These are phyloP conservation scores for Zizania latifolia DNA, from an alignment of 176 grass and related monocot species.

Conservation along the genomic window DNA sequence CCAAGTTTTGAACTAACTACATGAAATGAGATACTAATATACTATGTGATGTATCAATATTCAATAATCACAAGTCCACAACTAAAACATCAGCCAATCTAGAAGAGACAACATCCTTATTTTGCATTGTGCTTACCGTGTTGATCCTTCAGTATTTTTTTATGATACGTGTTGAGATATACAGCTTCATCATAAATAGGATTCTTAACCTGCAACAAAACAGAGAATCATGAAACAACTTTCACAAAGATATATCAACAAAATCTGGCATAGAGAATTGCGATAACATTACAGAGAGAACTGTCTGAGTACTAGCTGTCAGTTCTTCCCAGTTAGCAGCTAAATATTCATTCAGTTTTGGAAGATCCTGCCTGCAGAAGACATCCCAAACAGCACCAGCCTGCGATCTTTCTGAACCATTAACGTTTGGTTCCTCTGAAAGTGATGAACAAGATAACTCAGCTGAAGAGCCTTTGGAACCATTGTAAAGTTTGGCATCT, in stretches of 20 bases:
- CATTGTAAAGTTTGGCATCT: conserved; percentile 17
- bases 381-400: conserved; percentile 88
- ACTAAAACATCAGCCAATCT: conserved; percentile 22
- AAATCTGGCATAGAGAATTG: conserved; percentile 20
- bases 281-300: conserved; percentile 50
- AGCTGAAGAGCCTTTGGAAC: conserved; percentile 2
- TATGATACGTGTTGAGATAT: conserved; percentile 68
- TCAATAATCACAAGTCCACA: conserved; percentile 1
- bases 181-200: conserved; percentile 75
- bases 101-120: neutral
- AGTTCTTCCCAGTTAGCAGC: conserved; percentile 56
- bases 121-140: conserved; percentile 45
- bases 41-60: too few relatives aligned
- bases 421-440: conserved; percentile 32
- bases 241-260: conserved; percentile 10
- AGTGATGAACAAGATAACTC: conserved; percentile 8
- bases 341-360: conserved; percentile 84
- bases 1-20: conserved; percentile 20
- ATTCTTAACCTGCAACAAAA: conserved; percentile 45
- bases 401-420: conserved; percentile 26
- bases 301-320: conserved; percentile 30
- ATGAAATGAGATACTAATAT: conserved; percentile 21
- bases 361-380: conserved; percentile 76
- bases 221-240: conserved; percentile 26
- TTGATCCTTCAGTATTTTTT: conserved; percentile 65